Evolutionary conservation across 257 asterid species (phyloP).

Genomic region (Capsicum baccatum): DNA sequence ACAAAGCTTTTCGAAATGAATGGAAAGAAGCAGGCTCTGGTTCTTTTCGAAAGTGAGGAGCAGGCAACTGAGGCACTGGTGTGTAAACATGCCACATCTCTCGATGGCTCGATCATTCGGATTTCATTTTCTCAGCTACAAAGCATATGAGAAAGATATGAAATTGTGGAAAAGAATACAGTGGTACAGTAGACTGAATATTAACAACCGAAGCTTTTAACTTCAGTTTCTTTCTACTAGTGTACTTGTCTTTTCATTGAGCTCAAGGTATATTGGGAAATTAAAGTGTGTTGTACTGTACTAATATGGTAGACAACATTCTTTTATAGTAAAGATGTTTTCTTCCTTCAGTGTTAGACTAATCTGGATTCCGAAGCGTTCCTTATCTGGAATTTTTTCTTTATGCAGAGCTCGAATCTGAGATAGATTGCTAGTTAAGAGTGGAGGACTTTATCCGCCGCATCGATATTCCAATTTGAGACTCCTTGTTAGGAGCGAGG

Average conservation of each 20-base stretch:
- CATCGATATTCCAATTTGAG: not conserved
- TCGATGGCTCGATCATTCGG: conserved; percentile 80
- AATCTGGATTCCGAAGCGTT: too few species aligned
- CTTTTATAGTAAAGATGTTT: not conserved
- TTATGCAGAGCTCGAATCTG: not conserved
- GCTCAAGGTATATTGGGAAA: not conserved
- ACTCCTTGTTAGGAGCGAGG: not conserved
- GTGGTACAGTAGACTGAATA: not conserved
- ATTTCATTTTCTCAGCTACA: conserved; percentile 97
- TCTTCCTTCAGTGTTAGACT: not conserved
- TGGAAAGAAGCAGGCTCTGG: conserved; percentile 94
- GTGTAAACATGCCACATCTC: conserved; percentile 94
- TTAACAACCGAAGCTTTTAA: not conserved
- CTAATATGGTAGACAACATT: not conserved
- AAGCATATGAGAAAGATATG: conserved; percentile 55
- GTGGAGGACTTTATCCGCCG: not conserved
- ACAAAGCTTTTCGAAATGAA: conserved; percentile 91
- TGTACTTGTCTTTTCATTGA: not conserved
- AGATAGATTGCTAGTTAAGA: not conserved
- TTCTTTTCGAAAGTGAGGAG: conserved; percentile 87
- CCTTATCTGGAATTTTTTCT: not conserved
- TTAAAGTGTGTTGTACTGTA: conserved; percentile 10
- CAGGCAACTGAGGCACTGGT: conserved; percentile 96
- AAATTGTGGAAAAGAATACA: not conserved
- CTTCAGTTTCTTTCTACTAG: not conserved